Percentiles rank a stretch among this genome's conserved stretches.
phyloP scores from a whole-genome alignment of 1,139 yeast genomes.

The Candida glucosophila region DNA sequence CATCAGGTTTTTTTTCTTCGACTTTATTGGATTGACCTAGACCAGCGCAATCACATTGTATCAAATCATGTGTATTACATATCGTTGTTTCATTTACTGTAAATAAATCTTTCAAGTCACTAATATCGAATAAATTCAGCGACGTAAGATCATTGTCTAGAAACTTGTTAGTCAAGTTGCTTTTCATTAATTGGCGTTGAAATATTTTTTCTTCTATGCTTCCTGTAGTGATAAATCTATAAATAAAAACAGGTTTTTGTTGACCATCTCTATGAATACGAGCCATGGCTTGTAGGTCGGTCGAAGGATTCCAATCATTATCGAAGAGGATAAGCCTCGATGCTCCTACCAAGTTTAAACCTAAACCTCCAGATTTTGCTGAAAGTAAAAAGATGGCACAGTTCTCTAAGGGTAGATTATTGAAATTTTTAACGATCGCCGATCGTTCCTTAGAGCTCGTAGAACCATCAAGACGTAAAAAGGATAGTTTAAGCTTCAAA shows the following conservation, averaged over 20 bases:
- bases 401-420: slow-evolving; percentile 32
- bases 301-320: slow-evolving; percentile 92
- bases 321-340: slow-evolving; percentile 77
- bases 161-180: slow-evolving; percentile 69
- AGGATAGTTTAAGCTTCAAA: slow-evolving; percentile 40
- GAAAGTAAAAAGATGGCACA: slow-evolving; percentile 70
- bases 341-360: slow-evolving; percentile 85
- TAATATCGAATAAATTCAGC: slow-evolving; percentile 44
- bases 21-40: too few species aligned
- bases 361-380: slow-evolving; percentile 92
- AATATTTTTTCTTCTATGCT: slow-evolving; percentile 91
- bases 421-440: slow-evolving; percentile 60
- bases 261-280: slow-evolving; percentile 94
- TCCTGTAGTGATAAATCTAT: slow-evolving; percentile 79
- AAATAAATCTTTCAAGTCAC: slow-evolving; percentile 71
- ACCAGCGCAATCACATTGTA: slow-evolving; percentile 65
- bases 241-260: slow-evolving; percentile 65
- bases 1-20: slow-evolving; percentile 8
- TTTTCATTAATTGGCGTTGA: slow-evolving; percentile 87
- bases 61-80: slow-evolving; percentile 77
- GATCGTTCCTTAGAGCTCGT: slow-evolving; percentile 64
- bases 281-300: slow-evolving; percentile 94
- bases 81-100: slow-evolving; percentile 42
- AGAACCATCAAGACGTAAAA: slow-evolving; percentile 73
- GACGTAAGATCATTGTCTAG: slow-evolving; percentile 34